Base-by-base conservation (phyloP, 164 flowering plant genomes). In the Umbellularia californica region DNA sequence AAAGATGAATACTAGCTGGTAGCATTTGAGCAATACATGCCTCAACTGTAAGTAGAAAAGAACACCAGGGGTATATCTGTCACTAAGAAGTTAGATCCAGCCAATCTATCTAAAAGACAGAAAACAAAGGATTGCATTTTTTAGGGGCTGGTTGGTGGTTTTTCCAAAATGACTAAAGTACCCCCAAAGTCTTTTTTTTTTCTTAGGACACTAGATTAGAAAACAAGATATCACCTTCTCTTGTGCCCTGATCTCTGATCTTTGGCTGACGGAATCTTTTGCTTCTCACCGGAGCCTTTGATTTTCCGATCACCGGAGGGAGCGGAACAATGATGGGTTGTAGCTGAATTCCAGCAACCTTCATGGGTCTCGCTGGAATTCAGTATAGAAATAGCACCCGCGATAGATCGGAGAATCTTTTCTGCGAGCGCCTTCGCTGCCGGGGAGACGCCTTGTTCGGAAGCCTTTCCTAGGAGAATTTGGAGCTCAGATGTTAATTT, bases 261-360 rank as follows among this genome's bases (percentile, higher is more conserved):
- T 10, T 60, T 68, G 2, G 68, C 13, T 12, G 51, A 58, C 33
- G 41, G 25, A 41, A 7, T 24, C 70, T 50, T 67, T 22, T 30
- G 66, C 9, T n/a, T 72, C 60, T 67, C 65, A n/a, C 72, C 79
- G 72, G 79, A 72, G 13, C 28, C 68, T 60, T 72, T 70, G 7
- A n/a, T 24, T 67, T 33, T 58, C 60, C 67, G 28, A 62, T 47
- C 72, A 77, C 63, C 63, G 50, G 35, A 77, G 25, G 50, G 24
- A 10, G 71, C 58, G 0, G 71, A 72, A 65, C 65, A 35, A 5
- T 47, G 33, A 2, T 20, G 19, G 30, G 78, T 30, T 51, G 27
- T 19, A n/a, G 67, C 71, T n/a, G 75, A 64, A 71, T 72, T 33
- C 33, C 68, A 70, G 67, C 25, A 55, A 71, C 52, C 67, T 9